These are phyloP conservation scores for Wickerhamomyces pijperi DNA, from an alignment of 805 yeast species.

Conservation along the genomic window DNA sequence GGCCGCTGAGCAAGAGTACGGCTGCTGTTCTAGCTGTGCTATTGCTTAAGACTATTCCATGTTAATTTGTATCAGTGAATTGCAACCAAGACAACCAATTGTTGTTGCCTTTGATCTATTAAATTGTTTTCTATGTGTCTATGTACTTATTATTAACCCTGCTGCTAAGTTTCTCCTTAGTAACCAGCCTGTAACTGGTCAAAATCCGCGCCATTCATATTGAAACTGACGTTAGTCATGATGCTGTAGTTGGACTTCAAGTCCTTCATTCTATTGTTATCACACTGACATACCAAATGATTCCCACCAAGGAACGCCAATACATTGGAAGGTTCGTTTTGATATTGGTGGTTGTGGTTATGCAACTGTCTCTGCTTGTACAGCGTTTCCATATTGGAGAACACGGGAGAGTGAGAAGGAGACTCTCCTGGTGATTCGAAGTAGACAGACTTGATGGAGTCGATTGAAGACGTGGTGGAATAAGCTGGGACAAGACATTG, in stretches of 20 bases:
- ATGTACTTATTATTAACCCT: too few species aligned
- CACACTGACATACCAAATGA: neutral
- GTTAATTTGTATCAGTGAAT: too few species aligned
- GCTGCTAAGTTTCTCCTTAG: too few species aligned
- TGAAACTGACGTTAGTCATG: constrained; percentile 5
- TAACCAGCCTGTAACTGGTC: neutral
- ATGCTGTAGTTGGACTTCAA: constrained; percentile 3
- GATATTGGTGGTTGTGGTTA: neutral
- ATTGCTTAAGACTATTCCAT: too few species aligned
- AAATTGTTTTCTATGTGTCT: too few species aligned
- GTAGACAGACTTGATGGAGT: constrained; percentile 2
- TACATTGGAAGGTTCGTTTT: constrained; percentile 3
- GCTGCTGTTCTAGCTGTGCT: too few species aligned
- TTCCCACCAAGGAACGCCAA: neutral
- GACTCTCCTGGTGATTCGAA: neutral
- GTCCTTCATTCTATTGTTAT: neutral
- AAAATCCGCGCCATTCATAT: constrained; percentile 3
- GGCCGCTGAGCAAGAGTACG: too few species aligned
- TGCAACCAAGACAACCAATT: too few species aligned
- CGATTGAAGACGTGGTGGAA: neutral
- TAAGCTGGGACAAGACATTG: constrained; percentile 7
- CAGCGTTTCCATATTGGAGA: constrained; percentile 1
- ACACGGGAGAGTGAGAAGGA: neutral
- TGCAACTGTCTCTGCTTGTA: neutral
- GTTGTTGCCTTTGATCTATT: too few species aligned